Evolutionary conservation across 306 rosid species (phyloP).

Genomic region (Neltuma alba): DNA sequence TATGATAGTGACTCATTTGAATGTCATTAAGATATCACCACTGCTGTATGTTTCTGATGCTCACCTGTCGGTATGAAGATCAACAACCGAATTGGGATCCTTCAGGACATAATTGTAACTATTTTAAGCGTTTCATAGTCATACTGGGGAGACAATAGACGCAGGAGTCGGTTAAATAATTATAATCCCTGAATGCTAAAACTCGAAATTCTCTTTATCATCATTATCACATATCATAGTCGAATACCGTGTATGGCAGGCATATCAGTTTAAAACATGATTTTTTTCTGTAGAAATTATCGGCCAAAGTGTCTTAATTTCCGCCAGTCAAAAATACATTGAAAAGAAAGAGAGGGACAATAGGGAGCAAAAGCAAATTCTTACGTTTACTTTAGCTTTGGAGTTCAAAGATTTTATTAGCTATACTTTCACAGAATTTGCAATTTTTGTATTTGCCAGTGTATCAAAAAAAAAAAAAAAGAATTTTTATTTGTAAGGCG

Average conservation of each 20-base stretch:
- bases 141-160: not conserved
- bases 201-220: not conserved
- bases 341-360: too few relatives aligned
- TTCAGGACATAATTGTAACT: not conserved
- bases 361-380: too few relatives aligned
- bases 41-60: slow-evolving; percentile 1
- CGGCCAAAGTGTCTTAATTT: not conserved
- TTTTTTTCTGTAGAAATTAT: not conserved
- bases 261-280: not conserved
- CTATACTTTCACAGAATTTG: not conserved
- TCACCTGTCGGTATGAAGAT: not conserved
- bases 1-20: not conserved
- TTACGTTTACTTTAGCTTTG: too few relatives aligned
- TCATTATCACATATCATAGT: not conserved
- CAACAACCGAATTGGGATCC: not conserved
- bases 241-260: not conserved
- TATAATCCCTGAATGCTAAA: not conserved
- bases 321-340: not conserved
- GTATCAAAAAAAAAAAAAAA: too few relatives aligned
- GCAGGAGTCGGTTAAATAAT: not conserved
- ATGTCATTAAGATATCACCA: not conserved
- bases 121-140: not conserved
- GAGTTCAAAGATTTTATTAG: too few relatives aligned
- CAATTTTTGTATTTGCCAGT: too few relatives aligned
- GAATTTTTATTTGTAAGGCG: not conserved